These are phyloP conservation scores for Camellia sinensis DNA, from an alignment of 148 eudicot species.

Conservation along the genomic window DNA sequence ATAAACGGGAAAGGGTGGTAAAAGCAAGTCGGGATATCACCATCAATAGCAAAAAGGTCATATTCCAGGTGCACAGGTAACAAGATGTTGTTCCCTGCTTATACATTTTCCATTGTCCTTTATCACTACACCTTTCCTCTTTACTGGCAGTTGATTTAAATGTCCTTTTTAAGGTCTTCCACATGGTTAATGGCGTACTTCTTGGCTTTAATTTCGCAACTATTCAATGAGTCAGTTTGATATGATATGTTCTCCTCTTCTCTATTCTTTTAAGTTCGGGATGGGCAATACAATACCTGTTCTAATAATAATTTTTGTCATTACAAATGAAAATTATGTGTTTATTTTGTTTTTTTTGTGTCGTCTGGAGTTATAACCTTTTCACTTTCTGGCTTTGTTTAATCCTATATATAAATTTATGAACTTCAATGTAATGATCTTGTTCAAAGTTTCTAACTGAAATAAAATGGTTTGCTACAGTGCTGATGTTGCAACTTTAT, in stretches of 20 bases:
- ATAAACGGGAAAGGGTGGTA: conserved; percentile 93
- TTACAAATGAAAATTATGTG: not conserved
- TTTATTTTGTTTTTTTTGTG: not conserved
- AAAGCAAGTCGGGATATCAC: conserved; percentile 98
- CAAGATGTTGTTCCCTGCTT: not conserved
- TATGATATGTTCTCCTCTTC: not conserved
- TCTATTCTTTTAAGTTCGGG: not conserved
- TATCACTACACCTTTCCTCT: not conserved
- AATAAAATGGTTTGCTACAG: not conserved
- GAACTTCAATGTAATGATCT: not conserved
- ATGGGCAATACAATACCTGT: not conserved
- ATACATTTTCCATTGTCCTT: not conserved
- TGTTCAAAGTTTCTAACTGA: not conserved
- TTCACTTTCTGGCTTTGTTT: not conserved
- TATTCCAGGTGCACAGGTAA: conserved; percentile 98
- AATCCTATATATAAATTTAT: not conserved
- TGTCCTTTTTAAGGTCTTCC: not conserved
- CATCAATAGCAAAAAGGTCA: conserved; percentile 95
- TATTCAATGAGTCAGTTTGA: not conserved
- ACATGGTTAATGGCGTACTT: not conserved
- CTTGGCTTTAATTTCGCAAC: not conserved
- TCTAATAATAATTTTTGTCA: not conserved
- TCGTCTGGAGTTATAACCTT: not conserved
- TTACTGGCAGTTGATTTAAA: not conserved
- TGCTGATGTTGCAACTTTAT: not conserved